Evolutionary conservation across 345 rosid species (phyloP).

Genomic region (Citrus mangshanensis): DNA sequence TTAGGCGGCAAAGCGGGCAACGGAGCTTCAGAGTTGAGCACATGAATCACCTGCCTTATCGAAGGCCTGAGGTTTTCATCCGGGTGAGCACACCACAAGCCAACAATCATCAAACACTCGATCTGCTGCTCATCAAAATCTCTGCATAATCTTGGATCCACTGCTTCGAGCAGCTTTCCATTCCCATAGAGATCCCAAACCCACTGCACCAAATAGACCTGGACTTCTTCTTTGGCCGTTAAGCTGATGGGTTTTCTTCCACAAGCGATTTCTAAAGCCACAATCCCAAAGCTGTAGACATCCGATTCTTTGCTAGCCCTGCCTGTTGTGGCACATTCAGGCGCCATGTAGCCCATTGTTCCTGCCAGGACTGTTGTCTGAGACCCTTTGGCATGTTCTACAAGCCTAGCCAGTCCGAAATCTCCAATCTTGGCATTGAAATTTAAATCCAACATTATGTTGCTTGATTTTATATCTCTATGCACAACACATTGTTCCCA

Average conservation of each 20-base stretch:
- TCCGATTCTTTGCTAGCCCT: constrained; percentile 33
- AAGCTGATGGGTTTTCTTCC: constrained; percentile 12
- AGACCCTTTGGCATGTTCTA: constrained; percentile 7
- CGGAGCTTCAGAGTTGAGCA: constrained; percentile 10
- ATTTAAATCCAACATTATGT: constrained; percentile 14
- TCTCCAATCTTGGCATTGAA: constrained; percentile 21
- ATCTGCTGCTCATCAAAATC: neutral
- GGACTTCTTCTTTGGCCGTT: neutral
- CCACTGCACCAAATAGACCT: neutral
- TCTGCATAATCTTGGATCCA: neutral
- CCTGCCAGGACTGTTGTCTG: constrained; percentile 18
- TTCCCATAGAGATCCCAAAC: constrained; percentile 17
- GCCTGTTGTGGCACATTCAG: constrained; percentile 2
- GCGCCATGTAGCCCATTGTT: constrained; percentile 20
- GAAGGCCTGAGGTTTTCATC: constrained; percentile 12
- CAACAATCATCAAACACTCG: constrained; percentile 6
- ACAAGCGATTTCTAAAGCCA: constrained; percentile 30
- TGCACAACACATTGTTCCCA: constrained; percentile 22
- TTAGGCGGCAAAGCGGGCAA: constrained; percentile 2
- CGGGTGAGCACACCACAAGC: constrained; percentile 20
- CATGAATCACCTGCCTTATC: constrained; percentile 7
- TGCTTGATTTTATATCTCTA: constrained; percentile 22
- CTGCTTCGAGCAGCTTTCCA: neutral
- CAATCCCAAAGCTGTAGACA: constrained; percentile 37
- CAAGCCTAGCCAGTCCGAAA: constrained; percentile 20